Base-by-base conservation (phyloP, 768 basidiomycete species). In the Tulasnella sp. region DNA sequence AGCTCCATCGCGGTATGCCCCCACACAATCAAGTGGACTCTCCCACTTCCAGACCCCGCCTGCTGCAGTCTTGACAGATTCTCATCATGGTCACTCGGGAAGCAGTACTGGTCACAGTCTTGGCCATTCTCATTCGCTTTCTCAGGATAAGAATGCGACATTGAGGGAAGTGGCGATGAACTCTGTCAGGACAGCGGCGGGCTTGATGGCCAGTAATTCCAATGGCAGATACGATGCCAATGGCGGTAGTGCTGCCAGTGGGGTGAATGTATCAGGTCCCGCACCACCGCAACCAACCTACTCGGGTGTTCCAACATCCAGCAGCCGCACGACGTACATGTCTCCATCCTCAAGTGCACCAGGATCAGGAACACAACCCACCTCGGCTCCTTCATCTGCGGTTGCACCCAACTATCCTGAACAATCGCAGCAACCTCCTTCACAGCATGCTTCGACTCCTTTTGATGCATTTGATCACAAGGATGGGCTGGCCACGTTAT, bases 81-180 rank as follows among this genome's bases (percentile, higher is more conserved):
- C n/a, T n/a, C n/a, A n/a, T n/a, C n/a, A n/a, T n/a, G n/a, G n/a
- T n/a, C n/a, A n/a, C n/a, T n/a, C n/a, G n/a, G n/a, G n/a, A n/a
- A n/a, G n/a, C n/a, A n/a, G n/a, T n/a, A n/a, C n/a, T n/a, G n/a
- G n/a, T n/a, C n/a, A n/a, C n/a, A n/a, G n/a, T n/a, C n/a, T n/a
- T n/a, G n/a, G n/a, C n/a, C n/a, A n/a, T n/a, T n/a, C n/a, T n/a
- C n/a, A n/a, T n/a, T n/a, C n/a, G n/a, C n/a, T n/a, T n/a, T 82
- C 82, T 22, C 78, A 80, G 45, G 77, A 80, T 46, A 42, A 46
- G 84, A 59, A 81, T 40, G 19, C 39, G 7, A 53, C 49, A 13
- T 54, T 59, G 43, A 35, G 55, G 37, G 84, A 89, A 54, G 79
- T 75, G n/a, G 79, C 86, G 32, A 77, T 89, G 76, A 83, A 83